Evolutionary conservation across 1,284 basidiomycete genomes (phyloP).

Genomic region (Ustilago bromivora): DNA sequence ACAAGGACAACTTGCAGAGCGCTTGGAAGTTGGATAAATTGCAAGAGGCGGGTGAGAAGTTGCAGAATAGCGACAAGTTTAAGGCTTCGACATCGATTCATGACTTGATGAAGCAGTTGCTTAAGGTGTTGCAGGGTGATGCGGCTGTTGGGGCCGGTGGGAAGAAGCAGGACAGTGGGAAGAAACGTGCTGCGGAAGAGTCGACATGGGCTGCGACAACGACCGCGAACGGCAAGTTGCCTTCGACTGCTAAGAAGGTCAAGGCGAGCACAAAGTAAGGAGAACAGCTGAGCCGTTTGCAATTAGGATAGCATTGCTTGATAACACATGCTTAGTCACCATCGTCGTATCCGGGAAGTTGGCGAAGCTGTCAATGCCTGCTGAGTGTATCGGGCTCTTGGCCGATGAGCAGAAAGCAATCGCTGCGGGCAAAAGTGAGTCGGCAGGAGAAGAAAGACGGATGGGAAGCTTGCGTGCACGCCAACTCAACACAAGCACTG

Average conservation of each 20-base stretch:
- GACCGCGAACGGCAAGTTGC: conserved; percentile 11
- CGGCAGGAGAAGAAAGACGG: neutral
- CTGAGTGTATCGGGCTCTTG: neutral
- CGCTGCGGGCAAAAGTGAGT: neutral
- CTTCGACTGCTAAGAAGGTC: conserved; percentile 45
- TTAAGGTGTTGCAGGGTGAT: conserved; percentile 56
- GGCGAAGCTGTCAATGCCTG: neutral
- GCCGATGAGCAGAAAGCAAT: conserved; percentile 1
- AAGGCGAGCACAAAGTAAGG: conserved; percentile 36
- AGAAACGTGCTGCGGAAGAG: conserved; percentile 45
- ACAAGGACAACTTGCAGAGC: conserved; percentile 24
- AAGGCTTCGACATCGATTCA: conserved; percentile 71
- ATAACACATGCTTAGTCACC: neutral
- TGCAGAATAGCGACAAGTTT: conserved; percentile 47
- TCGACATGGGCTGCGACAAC: neutral
- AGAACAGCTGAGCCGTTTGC: neutral
- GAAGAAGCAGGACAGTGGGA: conserved; percentile 12
- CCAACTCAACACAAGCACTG: too few species aligned
- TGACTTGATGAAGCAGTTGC: conserved; percentile 74
- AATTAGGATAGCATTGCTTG: neutral
- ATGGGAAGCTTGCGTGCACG: neutral
- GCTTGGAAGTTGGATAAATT: conserved; percentile 70
- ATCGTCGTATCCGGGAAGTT: neutral
- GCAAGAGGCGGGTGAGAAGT: conserved; percentile 28
- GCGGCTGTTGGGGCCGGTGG: conserved; percentile 25